Evolutionary conservation across 441 rosid genomes (phyloP), one percentile per base, ranked within the genome.

Genomic region (California macrophylla): DNA sequence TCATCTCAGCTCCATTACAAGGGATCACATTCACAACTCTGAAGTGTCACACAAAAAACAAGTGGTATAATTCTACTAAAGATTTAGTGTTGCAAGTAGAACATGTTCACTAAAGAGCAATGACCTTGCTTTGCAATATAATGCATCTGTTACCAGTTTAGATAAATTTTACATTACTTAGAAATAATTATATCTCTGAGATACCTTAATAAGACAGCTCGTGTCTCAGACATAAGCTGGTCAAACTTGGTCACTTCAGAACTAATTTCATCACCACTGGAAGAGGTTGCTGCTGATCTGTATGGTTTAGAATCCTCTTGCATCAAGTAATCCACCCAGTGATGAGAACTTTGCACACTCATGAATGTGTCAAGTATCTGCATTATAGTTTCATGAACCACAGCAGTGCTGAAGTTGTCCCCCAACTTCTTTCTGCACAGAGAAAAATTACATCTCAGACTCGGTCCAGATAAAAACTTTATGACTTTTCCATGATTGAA

Each of bases 161-260:
- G 60, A n/a, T 18, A 3, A 4, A 18, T 52, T 52, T 18, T 52
- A 18, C 12, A 8, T 8, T 52, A 52, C 60, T 52, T 7, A 3
- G 60, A 18, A 18, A 52, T 18, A 18, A 20, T 52, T 52, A 18
- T 50, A 15, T 52, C 54, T 60, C 30, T 34, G 68, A 64, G 77
- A 72, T 79, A 92, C 95, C 98, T 88, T 67, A 79, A 75, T 67
- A 92, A 69, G 64, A 92, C 98, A 64, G 83, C 82, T 50, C 84
- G 84, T 4, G 90, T 81, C 88, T 92, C 98, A 6, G 66, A 77
- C 87, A 91, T 89, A 66, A 93, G 96, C 72, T 84, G 95, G 73
- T 89, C 88, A 79, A 88, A 91, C 73, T 83, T 87, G 72, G 84
- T 72, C 50, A 70, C 64, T 21, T 76, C 81, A 56, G 83, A 64